phyloP scores from a whole-genome alignment of 805 yeast genomes.

The Candida palmyrensis region DNA sequence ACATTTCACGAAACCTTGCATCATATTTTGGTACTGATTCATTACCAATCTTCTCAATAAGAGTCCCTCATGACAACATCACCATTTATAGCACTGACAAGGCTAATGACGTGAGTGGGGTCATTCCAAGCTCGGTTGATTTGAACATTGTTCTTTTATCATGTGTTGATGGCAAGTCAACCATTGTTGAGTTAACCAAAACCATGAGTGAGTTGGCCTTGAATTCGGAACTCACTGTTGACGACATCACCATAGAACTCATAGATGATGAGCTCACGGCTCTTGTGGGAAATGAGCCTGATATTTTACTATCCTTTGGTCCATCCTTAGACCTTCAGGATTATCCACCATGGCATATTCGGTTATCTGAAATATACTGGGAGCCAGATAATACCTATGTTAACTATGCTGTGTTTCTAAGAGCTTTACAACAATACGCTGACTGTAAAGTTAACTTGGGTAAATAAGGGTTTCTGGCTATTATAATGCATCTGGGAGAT shows the following conservation, averaged over 20 bases:
- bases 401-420: conserved; percentile 73
- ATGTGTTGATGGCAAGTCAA: conserved; percentile 79
- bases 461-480: conserved; percentile 49
- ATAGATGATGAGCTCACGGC: conserved; percentile 70
- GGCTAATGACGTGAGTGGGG: conserved; percentile 23
- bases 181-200: conserved; percentile 82
- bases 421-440: conserved; percentile 72
- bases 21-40: conserved; percentile 69
- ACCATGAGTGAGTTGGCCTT: conserved; percentile 76
- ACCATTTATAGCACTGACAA: conserved; percentile 36
- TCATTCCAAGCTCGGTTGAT: conserved; percentile 32
- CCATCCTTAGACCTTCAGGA: conserved; percentile 89
- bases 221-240: conserved; percentile 51
- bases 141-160: conserved; percentile 66
- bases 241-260: conserved; percentile 68
- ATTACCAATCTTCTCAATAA: conserved; percentile 57
- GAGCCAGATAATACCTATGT: conserved; percentile 81
- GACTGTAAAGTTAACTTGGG: conserved; percentile 87
- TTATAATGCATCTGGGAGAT: too few species aligned
- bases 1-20: conserved; percentile 54
- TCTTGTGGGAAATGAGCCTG: conserved; percentile 90
- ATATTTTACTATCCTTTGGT: conserved; percentile 75
- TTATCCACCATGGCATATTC: conserved; percentile 96
- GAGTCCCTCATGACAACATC: conserved; percentile 62
- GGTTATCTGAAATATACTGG: conserved; percentile 88